A percentile compares a stretch with the other conserved stretches of the same genome.
Evolutionary conservation across 176 grass and related monocot genomes (phyloP).

Genomic region (Bromus sterilis): DNA sequence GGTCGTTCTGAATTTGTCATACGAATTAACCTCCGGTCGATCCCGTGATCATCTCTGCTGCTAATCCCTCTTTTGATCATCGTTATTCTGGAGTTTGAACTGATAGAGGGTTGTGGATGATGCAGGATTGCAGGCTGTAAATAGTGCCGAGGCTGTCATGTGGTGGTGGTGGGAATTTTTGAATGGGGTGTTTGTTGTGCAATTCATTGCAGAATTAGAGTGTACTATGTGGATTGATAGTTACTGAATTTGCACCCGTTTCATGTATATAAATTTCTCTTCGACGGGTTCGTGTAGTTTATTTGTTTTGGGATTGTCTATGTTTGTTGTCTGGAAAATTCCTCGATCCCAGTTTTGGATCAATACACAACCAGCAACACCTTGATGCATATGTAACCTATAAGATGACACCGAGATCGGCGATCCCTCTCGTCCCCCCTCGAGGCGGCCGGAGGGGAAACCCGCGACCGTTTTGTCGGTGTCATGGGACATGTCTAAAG

Average conservation of each 20-base stretch:
- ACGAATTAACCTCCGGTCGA: background rate
- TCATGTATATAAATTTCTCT: background rate
- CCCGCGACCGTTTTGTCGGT: no score
- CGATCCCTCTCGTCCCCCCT: no score
- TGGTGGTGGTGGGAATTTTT: background rate
- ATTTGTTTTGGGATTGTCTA: no score
- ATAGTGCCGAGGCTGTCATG: background rate
- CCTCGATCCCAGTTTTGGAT: no score
- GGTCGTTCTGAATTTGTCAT: background rate
- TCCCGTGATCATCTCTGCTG: background rate
- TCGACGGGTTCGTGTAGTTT: background rate
- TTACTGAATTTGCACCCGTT: background rate
- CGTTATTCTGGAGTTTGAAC: background rate
- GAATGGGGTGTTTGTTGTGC: background rate
- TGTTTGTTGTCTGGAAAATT: no score
- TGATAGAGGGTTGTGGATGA: background rate
- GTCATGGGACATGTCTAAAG: no score
- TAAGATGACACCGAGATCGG: no score
- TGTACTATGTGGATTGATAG: background rate
- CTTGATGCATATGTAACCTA: no score
- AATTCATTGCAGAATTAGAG: background rate
- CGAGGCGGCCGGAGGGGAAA: no score
- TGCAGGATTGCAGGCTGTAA: constrained; percentile 23
- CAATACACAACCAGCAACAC: no score
- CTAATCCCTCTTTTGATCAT: background rate